Evolutionary conservation across 495 filamentous ascomycete genomes (phyloP).

Genomic region (Annulohypoxylon maeteangense): DNA sequence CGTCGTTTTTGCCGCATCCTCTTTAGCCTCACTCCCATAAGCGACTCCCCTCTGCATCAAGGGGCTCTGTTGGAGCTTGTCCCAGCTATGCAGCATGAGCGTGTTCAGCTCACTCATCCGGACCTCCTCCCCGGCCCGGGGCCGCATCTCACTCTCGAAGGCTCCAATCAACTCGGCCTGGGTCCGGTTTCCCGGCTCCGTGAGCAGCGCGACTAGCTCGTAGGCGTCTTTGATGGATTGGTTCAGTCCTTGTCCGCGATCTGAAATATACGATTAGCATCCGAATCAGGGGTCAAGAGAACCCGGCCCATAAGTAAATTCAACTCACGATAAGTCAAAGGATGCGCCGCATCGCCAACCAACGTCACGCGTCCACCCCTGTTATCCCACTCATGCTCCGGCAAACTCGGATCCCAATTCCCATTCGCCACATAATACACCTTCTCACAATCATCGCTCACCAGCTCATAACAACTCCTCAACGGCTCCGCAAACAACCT

Average conservation of each 20-base stretch:
- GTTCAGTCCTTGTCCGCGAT: slow-evolving; percentile 65
- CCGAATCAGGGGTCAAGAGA: not conserved
- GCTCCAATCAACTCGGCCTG: slow-evolving; percentile 43
- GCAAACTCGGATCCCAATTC: slow-evolving; percentile 54
- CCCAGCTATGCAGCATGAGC: slow-evolving; percentile 59
- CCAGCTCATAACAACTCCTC: slow-evolving; percentile 53
- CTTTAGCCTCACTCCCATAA: slow-evolving; percentile 17
- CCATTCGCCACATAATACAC: slow-evolving; percentile 51
- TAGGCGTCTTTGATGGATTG: slow-evolving; percentile 59
- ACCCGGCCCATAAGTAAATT: no score
- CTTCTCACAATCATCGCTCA: slow-evolving; percentile 54
- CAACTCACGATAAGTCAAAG: slow-evolving; percentile 66
- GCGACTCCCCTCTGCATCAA: slow-evolving; percentile 41
- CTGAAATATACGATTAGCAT: slow-evolving; percentile 35
- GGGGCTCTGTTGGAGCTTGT: slow-evolving; percentile 48
- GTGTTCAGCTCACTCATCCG: slow-evolving; percentile 53
- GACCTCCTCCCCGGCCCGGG: slow-evolving; percentile 59
- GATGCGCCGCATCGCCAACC: slow-evolving; percentile 68
- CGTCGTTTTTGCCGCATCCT: not conserved
- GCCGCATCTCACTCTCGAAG: slow-evolving; percentile 63
- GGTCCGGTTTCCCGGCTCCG: slow-evolving; percentile 32
- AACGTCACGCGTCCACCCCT: slow-evolving; percentile 60
- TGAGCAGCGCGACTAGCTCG: slow-evolving; percentile 52
- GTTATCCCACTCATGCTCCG: slow-evolving; percentile 59
- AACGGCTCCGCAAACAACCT: slow-evolving; percentile 53